Evolutionary conservation across 768 basidiomycete species (phyloP).

Genomic region (Termitomyces titanicus): DNA sequence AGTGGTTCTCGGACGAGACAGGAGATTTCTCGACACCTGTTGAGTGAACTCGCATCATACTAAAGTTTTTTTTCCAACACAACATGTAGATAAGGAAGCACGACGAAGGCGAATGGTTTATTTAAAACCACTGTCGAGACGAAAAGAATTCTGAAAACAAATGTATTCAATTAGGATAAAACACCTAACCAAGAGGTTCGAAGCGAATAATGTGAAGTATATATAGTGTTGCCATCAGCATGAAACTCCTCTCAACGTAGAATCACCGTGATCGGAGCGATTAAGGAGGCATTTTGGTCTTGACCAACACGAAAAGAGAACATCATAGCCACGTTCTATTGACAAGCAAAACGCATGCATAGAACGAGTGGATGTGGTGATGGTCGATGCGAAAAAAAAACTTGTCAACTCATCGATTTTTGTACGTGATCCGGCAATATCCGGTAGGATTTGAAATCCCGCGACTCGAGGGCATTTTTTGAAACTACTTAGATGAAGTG

Average conservation of each 20-base stretch:
- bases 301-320: slow-evolving; percentile 38
- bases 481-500: no score
- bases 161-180: not conserved
- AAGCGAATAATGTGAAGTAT: not conserved
- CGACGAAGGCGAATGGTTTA: not conserved
- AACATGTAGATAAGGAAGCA: no score
- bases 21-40: no score
- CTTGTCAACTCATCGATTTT: not conserved
- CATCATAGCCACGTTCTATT: slow-evolving; percentile 41
- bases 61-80: no score
- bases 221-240: slow-evolving; percentile 58
- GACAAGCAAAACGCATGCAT: slow-evolving; percentile 61
- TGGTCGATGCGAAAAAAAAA: slow-evolving; percentile 27
- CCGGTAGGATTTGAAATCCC: slow-evolving; percentile 10
- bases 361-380: slow-evolving; percentile 42
- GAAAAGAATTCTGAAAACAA: not conserved
- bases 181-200: not conserved
- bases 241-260: slow-evolving; percentile 85
- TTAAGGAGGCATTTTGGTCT: slow-evolving; percentile 68
- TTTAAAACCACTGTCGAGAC: not conserved
- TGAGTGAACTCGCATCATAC: no score
- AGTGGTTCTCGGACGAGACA: no score
- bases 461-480: no score
- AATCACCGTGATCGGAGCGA: slow-evolving; percentile 71
- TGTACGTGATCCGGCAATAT: slow-evolving; percentile 14